Percentiles rank a stretch among this genome's conserved stretches.
Evolutionary conservation across 352 stramenopile genomes (phyloP).

Genomic region (Phytophthora tubulina): DNA sequence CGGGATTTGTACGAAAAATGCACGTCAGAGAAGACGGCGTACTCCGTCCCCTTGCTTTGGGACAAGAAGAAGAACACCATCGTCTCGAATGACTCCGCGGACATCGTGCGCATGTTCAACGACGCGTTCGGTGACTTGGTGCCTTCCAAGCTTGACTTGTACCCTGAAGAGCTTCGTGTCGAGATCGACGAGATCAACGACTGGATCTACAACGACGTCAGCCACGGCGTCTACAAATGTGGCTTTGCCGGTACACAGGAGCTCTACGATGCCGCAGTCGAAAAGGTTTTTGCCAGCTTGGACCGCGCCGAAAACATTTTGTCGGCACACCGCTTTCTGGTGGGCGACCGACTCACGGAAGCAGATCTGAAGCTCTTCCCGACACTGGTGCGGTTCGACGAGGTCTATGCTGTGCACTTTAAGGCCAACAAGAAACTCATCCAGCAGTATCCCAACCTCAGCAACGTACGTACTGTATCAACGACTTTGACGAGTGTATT

Average conservation of each 20-base stretch:
- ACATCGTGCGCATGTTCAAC: conserved; percentile 97
- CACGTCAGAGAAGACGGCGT: conserved; percentile 75
- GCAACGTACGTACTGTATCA: conserved; percentile 36
- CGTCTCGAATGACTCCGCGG: conserved; percentile 95
- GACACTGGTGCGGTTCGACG: conserved; percentile 94
- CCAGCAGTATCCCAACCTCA: conserved; percentile 87
- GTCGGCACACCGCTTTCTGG: conserved; percentile 69
- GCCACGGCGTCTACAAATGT: conserved; percentile 91
- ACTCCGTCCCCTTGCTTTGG: conserved; percentile 94
- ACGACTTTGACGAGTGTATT: background rate
- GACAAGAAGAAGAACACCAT: conserved; percentile 95
- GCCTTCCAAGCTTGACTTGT: conserved; percentile 84
- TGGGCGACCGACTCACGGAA: conserved; percentile 73
- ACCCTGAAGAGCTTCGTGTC: conserved; percentile 79
- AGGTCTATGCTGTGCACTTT: conserved; percentile 88
- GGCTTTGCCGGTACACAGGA: conserved; percentile 65
- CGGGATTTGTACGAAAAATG: conserved; percentile 89
- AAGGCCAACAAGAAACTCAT: conserved; percentile 89
- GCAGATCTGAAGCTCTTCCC: conserved; percentile 93
- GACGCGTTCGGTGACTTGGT: conserved; percentile 88
- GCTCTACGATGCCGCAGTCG: conserved; percentile 91
- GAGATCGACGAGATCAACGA: conserved; percentile 89
- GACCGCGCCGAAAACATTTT: conserved; percentile 84
- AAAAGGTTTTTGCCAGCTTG: conserved; percentile 82
- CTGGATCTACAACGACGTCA: conserved; percentile 93